Conservation (phyloP, 2,329 filamentous ascomycete genomes). For the Chaetomiaceae sp. region DNA sequence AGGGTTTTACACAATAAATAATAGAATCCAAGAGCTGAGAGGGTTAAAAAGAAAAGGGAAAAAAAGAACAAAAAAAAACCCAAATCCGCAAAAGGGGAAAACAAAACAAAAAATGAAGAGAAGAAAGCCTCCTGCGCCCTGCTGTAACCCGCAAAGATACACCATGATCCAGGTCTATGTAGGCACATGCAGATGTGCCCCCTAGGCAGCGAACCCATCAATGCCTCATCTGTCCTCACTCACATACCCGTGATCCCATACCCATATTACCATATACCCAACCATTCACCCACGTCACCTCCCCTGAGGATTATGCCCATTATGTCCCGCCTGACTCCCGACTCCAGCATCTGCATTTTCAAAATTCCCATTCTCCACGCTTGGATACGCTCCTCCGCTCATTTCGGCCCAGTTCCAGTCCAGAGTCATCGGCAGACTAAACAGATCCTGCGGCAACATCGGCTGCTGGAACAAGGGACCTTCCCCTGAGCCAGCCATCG, state of each 20-base stretch:
- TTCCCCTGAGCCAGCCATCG: conserved; percentile 40
- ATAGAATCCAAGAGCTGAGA: too few relatives aligned
- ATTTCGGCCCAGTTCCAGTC: conserved; percentile 80
- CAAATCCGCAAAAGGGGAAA: neutral
- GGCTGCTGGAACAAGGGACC: too few relatives aligned
- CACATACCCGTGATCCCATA: too few relatives aligned
- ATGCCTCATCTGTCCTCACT: too few relatives aligned
- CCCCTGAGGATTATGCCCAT: neutral
- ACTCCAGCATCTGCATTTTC: conserved; percentile 20
- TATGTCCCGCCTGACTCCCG: neutral
- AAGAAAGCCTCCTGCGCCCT: neutral
- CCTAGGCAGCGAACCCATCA: too few relatives aligned
- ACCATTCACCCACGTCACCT: neutral
- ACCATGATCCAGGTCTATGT: too few relatives aligned
- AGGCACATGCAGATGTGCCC: too few relatives aligned
- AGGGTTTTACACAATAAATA: too few relatives aligned
- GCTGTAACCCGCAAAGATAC: neutral
- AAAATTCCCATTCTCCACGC: conserved; percentile 58
- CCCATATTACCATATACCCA: too few relatives aligned
- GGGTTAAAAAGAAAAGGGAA: too few relatives aligned
- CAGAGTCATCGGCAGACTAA: conserved; percentile 92
- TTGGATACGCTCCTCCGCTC: conserved; percentile 59
- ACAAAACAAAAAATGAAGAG: neutral
- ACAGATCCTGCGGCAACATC: conserved; percentile 86
- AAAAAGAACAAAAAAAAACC: too few relatives aligned